A percentile compares a stretch with the other conserved stretches of the same genome.
These are phyloP conservation scores for Nakazawaea ishiwadae DNA, from an alignment of 805 yeast species.

Conservation along the genomic window DNA sequence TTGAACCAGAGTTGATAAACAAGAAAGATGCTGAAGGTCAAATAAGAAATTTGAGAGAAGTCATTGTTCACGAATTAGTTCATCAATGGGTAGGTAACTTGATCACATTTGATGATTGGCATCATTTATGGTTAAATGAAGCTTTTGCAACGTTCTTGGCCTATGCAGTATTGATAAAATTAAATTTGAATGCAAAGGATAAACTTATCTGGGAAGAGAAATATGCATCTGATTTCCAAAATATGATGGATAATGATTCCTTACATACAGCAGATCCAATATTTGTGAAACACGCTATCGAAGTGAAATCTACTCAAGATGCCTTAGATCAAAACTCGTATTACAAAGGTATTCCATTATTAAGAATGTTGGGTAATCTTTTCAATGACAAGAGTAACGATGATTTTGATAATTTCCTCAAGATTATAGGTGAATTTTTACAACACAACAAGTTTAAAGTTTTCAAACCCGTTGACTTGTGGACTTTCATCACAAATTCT, in stretches of 20 bases:
- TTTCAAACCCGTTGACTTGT: constrained; percentile 47
- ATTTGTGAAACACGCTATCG: constrained; percentile 29
- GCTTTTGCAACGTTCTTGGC: constrained; percentile 76
- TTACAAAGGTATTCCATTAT: constrained; percentile 53
- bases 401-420: constrained; percentile 26
- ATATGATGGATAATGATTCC: constrained; percentile 32
- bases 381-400: constrained; percentile 28
- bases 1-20: constrained; percentile 4
- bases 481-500: constrained; percentile 35
- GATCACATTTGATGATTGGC: constrained; percentile 65
- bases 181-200: constrained; percentile 19
- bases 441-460: constrained; percentile 28
- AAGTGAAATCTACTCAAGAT: constrained; percentile 35
- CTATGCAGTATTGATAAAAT: constrained; percentile 33
- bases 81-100: constrained; percentile 81
- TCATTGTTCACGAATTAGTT: constrained; percentile 66
- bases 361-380: constrained; percentile 47
- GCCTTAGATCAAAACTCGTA: constrained; percentile 49
- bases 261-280: constrained; percentile 27
- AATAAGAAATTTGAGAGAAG: constrained; percentile 40
- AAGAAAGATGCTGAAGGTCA: constrained; percentile 16
- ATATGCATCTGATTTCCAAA: constrained; percentile 21
- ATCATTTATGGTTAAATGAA: constrained; percentile 70
- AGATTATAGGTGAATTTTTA: constrained; percentile 35
- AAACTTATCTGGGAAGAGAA: constrained; percentile 28